Conservation (phyloP, 805 yeast genomes). For the Teunomyces aglyptinius region DNA sequence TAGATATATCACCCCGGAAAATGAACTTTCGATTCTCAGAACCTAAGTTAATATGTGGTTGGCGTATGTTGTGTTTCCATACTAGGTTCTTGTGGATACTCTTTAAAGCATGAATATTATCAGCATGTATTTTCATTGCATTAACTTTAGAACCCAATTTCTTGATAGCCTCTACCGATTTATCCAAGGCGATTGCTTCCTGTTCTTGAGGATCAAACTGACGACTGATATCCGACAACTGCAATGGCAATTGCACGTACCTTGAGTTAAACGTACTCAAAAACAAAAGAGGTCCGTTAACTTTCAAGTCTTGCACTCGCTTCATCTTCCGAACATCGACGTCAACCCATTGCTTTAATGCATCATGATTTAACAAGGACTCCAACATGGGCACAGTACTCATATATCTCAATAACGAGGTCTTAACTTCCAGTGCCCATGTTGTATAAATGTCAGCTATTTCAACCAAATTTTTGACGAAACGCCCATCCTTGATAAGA, state of each 20-base stretch:
- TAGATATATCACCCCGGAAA: constrained; percentile 54
- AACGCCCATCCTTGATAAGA: constrained; percentile 62
- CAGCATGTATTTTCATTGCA: constrained; percentile 58
- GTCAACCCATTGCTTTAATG: constrained; percentile 58
- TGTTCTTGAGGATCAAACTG: constrained; percentile 40
- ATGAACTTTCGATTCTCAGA: constrained; percentile 57
- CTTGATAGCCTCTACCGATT: constrained; percentile 55
- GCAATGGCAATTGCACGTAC: constrained; percentile 56
- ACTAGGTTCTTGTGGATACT: constrained; percentile 51
- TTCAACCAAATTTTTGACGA: constrained; percentile 46
- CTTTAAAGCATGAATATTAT: constrained; percentile 54
- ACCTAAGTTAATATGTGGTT: constrained; percentile 26
- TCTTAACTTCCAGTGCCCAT: constrained; percentile 62
- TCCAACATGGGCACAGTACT: constrained; percentile 59
- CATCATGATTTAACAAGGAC: constrained; percentile 50
- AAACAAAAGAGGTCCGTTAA: constrained; percentile 38
- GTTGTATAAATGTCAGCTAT: constrained; percentile 60
- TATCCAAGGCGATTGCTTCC: constrained; percentile 50
- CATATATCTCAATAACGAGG: constrained; percentile 58
- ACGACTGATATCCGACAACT: constrained; percentile 57
- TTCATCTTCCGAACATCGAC: constrained; percentile 50
- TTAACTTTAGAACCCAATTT: constrained; percentile 59
- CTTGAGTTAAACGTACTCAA: constrained; percentile 44
- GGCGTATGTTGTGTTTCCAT: constrained; percentile 48
- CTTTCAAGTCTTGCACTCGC: constrained; percentile 45